phyloP scores from a whole-genome alignment of 257 asterid species.

The Henckelia pumila region DNA sequence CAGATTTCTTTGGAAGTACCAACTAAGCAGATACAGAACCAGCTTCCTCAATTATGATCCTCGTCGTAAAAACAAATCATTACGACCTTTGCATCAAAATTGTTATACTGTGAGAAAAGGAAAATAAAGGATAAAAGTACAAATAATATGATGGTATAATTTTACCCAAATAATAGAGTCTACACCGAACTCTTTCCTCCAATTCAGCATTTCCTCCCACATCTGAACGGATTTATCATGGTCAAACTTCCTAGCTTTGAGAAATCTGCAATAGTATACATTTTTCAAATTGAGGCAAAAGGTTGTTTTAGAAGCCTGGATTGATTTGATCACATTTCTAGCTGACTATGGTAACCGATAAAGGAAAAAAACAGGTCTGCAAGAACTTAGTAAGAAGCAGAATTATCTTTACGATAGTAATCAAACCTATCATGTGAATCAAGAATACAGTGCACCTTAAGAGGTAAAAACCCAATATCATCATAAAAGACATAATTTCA shows the following conservation, averaged over 20 bases:
- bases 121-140: constrained; percentile 20
- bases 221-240: constrained; percentile 78
- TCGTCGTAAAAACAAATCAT: constrained; percentile 12
- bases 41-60: constrained; percentile 15
- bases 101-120: constrained; percentile 9
- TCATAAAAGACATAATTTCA: background rate
- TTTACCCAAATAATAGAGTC: constrained; percentile 83
- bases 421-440: background rate
- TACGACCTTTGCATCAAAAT: constrained; percentile 17
- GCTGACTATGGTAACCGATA: background rate
- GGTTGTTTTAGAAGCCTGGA: constrained; percentile 5
- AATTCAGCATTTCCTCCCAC: constrained; percentile 96
- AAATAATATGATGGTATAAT: constrained; percentile 14
- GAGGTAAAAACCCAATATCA: background rate
- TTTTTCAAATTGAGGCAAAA: constrained; percentile 2
- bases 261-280: constrained; percentile 53
- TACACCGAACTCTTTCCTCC: constrained; percentile 89
- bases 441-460: constrained; percentile 2
- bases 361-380: too few species aligned
- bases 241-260: constrained; percentile 96
- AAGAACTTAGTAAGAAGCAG: background rate
- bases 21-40: constrained; percentile 18
- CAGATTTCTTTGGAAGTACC: background rate
- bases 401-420: constrained; percentile 1
- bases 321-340: background rate